Conservation (phyloP, 495 filamentous ascomycete genomes). For the Pseudotulostoma volvatum region DNA sequence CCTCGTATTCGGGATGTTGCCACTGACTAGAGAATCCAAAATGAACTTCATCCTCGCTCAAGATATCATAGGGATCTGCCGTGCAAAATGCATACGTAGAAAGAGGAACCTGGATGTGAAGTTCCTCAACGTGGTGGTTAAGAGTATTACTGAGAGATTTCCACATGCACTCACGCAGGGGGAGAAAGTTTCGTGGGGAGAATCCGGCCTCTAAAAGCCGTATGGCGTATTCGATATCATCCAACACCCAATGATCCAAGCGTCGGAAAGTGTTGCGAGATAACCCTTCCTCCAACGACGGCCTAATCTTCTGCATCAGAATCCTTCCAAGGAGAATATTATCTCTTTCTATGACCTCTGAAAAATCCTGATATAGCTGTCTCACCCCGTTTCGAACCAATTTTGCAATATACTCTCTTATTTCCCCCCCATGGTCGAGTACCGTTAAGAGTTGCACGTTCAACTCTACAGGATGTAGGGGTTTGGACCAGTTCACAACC, state of each 20-base stretch:
- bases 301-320: slow-evolving; percentile 23
- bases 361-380: slow-evolving; percentile 31
- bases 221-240: slow-evolving; percentile 21
- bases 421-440: slow-evolving; percentile 45
- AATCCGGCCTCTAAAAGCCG: slow-evolving; percentile 44
- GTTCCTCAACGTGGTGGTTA: slow-evolving; percentile 37
- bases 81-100: slow-evolving; percentile 71
- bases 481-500: slow-evolving; percentile 44
- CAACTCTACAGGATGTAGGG: slow-evolving; percentile 45
- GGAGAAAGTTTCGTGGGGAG: slow-evolving; percentile 37
- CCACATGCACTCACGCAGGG: slow-evolving; percentile 40
- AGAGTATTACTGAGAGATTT: slow-evolving; percentile 37
- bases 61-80: slow-evolving; percentile 54
- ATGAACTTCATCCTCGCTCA: slow-evolving; percentile 63
- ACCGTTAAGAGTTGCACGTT: slow-evolving; percentile 70
- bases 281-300: slow-evolving; percentile 11
- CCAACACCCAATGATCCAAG: slow-evolving; percentile 21
- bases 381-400: slow-evolving; percentile 45
- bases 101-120: slow-evolving; percentile 56
- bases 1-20: slow-evolving; percentile 35
- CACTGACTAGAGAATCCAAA: slow-evolving; percentile 54
- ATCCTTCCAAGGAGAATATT: slow-evolving; percentile 20
- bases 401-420: slow-evolving; percentile 39
- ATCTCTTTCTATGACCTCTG: slow-evolving; percentile 34
- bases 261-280: slow-evolving; percentile 12